A percentile compares a stretch with the other conserved stretches of the same genome.
These are phyloP conservation scores for Microcyclosporella mali DNA, from an alignment of 2,329 filamentous ascomycete species.

Conservation along the genomic window DNA sequence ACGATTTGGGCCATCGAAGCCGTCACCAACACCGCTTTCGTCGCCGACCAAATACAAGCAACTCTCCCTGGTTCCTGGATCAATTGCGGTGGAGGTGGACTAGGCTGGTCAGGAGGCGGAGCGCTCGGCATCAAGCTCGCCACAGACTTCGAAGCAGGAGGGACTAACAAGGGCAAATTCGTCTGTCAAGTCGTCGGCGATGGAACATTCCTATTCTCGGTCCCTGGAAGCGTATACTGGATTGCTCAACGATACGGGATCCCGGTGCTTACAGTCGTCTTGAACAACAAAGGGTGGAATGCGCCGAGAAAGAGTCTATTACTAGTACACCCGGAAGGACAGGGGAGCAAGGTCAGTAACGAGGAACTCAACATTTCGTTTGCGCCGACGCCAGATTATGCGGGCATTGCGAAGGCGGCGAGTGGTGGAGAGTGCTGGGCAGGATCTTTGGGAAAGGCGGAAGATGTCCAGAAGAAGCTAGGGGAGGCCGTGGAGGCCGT, in stretches of 20 bases:
- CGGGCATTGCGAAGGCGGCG: constrained; percentile 62
- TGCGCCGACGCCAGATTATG: constrained; percentile 59
- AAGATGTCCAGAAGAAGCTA: constrained; percentile 50
- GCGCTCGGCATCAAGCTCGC: constrained; percentile 73
- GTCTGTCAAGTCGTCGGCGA: constrained; percentile 62
- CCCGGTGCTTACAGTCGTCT: constrained; percentile 58
- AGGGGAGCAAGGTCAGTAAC: constrained; percentile 56
- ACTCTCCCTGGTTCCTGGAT: constrained; percentile 67
- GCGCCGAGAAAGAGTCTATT: constrained; percentile 56
- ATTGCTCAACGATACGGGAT: constrained; percentile 61
- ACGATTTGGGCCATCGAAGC: constrained; percentile 74
- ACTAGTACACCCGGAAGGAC: constrained; percentile 60
- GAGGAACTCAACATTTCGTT: constrained; percentile 63
- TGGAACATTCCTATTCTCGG: constrained; percentile 60
- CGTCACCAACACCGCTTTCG: constrained; percentile 63
- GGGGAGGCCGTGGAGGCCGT: constrained; percentile 55
- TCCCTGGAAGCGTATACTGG: constrained; percentile 63
- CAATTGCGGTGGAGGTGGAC: constrained; percentile 73
- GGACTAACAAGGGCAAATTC: constrained; percentile 50
- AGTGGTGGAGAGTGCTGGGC: constrained; percentile 58
- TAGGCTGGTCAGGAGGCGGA: constrained; percentile 73
- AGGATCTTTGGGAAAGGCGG: constrained; percentile 50
- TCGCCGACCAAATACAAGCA: constrained; percentile 65
- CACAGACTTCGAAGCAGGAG: constrained; percentile 47
- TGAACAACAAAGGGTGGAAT: constrained; percentile 69